Conservation (phyloP, 345 rosid genomes). For the Heritiera fomes region DNA sequence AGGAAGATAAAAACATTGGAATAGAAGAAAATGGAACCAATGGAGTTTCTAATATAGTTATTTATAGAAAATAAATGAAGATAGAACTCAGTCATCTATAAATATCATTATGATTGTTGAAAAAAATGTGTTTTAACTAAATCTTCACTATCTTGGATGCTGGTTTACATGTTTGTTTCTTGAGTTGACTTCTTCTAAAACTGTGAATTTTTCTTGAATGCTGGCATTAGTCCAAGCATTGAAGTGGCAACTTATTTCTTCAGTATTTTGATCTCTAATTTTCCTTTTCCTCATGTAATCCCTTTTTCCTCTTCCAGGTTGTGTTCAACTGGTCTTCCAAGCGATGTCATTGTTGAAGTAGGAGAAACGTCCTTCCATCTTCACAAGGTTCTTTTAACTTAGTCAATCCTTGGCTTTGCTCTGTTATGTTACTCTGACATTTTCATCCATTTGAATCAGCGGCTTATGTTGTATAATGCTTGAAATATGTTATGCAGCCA, state of each 20-base stretch:
- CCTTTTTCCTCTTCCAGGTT: conserved; percentile 45
- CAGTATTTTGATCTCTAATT: background rate
- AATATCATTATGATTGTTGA: background rate
- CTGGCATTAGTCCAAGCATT: conserved; percentile 2
- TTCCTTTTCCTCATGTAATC: background rate
- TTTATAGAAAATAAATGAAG: background rate
- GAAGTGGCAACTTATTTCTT: background rate
- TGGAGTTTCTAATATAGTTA: background rate
- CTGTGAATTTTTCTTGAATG: background rate
- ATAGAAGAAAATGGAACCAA: background rate
- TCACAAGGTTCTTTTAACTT: conserved; percentile 60
- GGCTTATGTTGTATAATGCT: background rate
- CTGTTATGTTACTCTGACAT: background rate
- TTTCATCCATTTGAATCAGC: background rate
- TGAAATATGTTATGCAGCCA: background rate
- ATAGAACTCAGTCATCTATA: background rate
- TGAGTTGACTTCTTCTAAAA: background rate
- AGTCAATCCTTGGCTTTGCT: background rate
- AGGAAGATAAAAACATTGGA: background rate
- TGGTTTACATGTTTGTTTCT: background rate
- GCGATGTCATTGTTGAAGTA: conserved; percentile 74
- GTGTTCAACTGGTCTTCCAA: conserved; percentile 75
- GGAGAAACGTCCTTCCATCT: conserved; percentile 73
- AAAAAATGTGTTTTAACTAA: background rate
- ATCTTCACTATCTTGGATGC: background rate